phyloP scores from a whole-genome alignment of 2,329 filamentous ascomycete species.

The Cordyceps javanica region DNA sequence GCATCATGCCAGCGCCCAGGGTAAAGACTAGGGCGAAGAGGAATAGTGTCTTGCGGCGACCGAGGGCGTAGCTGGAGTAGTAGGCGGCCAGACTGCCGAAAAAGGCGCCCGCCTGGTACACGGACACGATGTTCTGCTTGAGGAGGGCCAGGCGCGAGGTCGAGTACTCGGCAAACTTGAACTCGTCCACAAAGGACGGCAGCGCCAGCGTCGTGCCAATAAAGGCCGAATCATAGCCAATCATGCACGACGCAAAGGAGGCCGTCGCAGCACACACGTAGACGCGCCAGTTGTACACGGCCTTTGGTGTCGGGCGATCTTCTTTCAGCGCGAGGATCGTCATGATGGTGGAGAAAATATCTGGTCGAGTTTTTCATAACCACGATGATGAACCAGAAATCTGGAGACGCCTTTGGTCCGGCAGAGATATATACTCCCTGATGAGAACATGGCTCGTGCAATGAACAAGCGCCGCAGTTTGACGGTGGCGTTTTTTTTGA shows the following conservation, averaged over 20 bases:
- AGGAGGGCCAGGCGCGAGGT: constrained; percentile 47
- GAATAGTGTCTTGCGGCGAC: constrained; percentile 58
- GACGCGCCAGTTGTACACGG: constrained; percentile 57
- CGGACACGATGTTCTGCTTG: constrained; percentile 70
- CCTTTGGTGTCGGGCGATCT: constrained; percentile 50
- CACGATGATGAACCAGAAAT: background rate
- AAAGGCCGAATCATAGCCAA: constrained; percentile 65
- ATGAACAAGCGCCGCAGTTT: background rate
- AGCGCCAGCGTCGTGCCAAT: constrained; percentile 72
- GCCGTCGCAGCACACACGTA: constrained; percentile 48
- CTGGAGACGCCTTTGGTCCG: background rate
- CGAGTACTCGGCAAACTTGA: constrained; percentile 50
- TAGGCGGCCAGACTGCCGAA: constrained; percentile 71
- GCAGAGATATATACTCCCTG: background rate
- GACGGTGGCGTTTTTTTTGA: background rate
- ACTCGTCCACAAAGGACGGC: constrained; percentile 63
- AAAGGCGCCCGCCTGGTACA: constrained; percentile 79
- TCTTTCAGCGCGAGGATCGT: constrained; percentile 46
- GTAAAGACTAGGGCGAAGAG: constrained; percentile 58
- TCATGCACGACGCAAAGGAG: constrained; percentile 51
- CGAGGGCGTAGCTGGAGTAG: constrained; percentile 58
- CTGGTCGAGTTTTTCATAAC: background rate
- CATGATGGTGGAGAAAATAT: constrained; percentile 24
- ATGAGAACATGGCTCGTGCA: background rate
- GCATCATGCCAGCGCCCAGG: constrained; percentile 66